phyloP scores from a whole-genome alignment of 2,329 filamentous ascomycete genomes.

The Verticillium nubilum region DNA sequence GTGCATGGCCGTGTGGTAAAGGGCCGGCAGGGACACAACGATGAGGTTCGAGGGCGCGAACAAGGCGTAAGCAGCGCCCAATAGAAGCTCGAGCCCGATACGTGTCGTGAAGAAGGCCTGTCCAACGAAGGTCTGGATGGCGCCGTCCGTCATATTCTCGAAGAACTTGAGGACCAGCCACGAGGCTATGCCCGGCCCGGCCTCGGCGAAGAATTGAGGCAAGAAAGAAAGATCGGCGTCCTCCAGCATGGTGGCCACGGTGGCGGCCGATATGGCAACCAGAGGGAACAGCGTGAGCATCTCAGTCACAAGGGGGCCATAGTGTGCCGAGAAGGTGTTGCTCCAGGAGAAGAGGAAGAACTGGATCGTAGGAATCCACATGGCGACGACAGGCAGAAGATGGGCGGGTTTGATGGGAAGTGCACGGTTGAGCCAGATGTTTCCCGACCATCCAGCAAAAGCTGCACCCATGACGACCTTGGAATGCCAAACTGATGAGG shows the following conservation, averaged over 20 bases:
- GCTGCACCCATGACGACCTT: conserved; percentile 60
- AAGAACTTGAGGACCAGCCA: conserved; percentile 59
- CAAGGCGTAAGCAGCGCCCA: conserved; percentile 60
- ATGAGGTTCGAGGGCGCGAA: conserved; percentile 65
- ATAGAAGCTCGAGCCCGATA: conserved; percentile 63
- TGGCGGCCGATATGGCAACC: conserved; percentile 56
- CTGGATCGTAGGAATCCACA: conserved; percentile 70
- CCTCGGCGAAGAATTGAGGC: conserved; percentile 54
- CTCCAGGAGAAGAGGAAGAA: conserved; percentile 66
- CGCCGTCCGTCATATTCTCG: conserved; percentile 32
- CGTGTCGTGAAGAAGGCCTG: conserved; percentile 61
- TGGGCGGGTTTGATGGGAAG: conserved; percentile 43
- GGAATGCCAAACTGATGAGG: conserved; percentile 66
- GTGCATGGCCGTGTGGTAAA: conserved; percentile 63
- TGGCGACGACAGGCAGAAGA: conserved; percentile 66
- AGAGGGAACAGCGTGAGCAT: conserved; percentile 66
- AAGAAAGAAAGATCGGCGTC: conserved; percentile 49
- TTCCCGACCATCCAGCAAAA: conserved; percentile 67
- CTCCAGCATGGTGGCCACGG: conserved; percentile 61
- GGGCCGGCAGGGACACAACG: conserved; percentile 61
- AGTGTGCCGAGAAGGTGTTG: conserved; percentile 56
- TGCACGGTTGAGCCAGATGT: conserved; percentile 46
- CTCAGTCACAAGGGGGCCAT: conserved; percentile 74
- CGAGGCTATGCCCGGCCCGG: conserved; percentile 58
- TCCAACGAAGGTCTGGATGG: conserved; percentile 50